Evolutionary conservation across 2,329 filamentous ascomycete species (phyloP).

Genomic region (Sclerotinia nivalis): DNA sequence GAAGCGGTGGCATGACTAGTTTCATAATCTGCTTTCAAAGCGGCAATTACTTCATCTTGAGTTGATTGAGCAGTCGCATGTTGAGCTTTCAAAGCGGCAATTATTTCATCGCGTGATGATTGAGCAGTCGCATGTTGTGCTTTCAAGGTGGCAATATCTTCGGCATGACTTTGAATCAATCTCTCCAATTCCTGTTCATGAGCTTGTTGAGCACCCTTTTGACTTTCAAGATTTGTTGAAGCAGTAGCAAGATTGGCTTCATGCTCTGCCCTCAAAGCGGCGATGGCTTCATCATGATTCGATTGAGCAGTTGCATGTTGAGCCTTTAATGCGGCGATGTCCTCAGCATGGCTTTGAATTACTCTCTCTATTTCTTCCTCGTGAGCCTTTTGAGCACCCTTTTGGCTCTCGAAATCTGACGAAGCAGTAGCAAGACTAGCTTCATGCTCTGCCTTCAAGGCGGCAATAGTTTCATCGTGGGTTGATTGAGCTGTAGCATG

Average conservation of each 20-base stretch:
- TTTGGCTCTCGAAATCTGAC: not conserved
- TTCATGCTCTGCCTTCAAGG: slow-evolving; percentile 29
- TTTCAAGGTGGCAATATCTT: slow-evolving; percentile 43
- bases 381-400: slow-evolving; percentile 49
- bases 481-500: slow-evolving; percentile 52
- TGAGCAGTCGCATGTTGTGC: slow-evolving; percentile 50
- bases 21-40: slow-evolving; percentile 48
- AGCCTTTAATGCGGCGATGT: slow-evolving; percentile 46
- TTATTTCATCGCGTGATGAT: slow-evolving; percentile 47
- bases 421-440: not conserved
- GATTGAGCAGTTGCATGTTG: slow-evolving; percentile 52
- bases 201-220: slow-evolving; percentile 46
- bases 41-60: slow-evolving; percentile 48
- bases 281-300: slow-evolving; percentile 54
- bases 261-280: slow-evolving; percentile 37
- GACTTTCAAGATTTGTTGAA: not conserved
- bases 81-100: slow-evolving; percentile 43
- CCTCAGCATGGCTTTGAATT: slow-evolving; percentile 54
- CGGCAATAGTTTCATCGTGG: slow-evolving; percentile 55
- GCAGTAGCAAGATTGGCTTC: not conserved
- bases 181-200: slow-evolving; percentile 53
- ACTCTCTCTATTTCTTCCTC: slow-evolving; percentile 54
- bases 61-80: slow-evolving; percentile 47
- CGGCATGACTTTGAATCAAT: slow-evolving; percentile 55
- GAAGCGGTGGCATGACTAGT: slow-evolving; percentile 43